Evolutionary conservation across 345 rosid genomes (phyloP).

Genomic region (Dipteronia dyeriana): DNA sequence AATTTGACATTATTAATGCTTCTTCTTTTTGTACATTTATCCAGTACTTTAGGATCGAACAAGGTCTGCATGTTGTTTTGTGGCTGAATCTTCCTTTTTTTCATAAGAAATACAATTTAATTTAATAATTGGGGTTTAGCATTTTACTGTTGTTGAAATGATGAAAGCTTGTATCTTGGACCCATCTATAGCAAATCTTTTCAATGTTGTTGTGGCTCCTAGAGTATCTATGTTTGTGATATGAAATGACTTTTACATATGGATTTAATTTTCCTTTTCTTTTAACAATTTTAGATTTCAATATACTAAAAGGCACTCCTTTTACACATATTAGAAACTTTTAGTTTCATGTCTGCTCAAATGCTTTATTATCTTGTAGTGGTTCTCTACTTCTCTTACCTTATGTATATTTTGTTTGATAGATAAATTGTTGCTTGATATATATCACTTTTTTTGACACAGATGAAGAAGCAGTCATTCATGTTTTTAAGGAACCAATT

Average conservation of each 20-base stretch:
- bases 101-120: background rate
- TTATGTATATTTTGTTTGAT: constrained; percentile 9
- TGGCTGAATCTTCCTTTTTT: constrained; percentile 22
- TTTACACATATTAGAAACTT: constrained; percentile 11
- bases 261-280: background rate
- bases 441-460: too few relatives aligned
- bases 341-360: background rate
- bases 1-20: too few relatives aligned
- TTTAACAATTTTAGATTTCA: constrained; percentile 3
- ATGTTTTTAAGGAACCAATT: too few relatives aligned
- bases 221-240: background rate
- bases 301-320: constrained; percentile 2
- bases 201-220: background rate
- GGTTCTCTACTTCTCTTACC: background rate
- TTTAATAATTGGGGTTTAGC: background rate
- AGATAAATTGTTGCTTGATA: background rate
- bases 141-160: constrained; percentile 17
- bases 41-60: background rate
- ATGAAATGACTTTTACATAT: background rate
- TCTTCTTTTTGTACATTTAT: background rate
- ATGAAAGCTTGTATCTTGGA: constrained; percentile 13
- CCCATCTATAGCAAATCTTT: constrained; percentile 1
- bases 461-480: too few relatives aligned
- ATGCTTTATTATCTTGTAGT: background rate
- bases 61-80: constrained; percentile 8